Conservation (phyloP, 345 rosid species). For the Eucalyptus virginea region DNA sequence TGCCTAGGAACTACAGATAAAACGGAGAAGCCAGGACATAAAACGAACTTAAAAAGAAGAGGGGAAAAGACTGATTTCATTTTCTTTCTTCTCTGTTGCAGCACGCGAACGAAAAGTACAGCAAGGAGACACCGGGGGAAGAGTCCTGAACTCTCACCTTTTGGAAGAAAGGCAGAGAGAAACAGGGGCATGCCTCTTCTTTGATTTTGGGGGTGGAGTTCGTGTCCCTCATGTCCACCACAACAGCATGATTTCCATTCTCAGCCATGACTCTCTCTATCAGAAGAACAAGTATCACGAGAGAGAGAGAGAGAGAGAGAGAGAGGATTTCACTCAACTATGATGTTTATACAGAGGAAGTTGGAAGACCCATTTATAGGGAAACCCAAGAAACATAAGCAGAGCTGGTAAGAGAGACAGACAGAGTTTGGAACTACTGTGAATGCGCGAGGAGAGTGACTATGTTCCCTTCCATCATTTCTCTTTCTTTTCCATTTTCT, state of each 20-base stretch:
- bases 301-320: not conserved
- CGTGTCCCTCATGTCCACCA: slow-evolving; percentile 35
- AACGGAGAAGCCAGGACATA: not conserved
- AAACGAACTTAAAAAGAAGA: not conserved
- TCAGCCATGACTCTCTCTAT: slow-evolving; percentile 32
- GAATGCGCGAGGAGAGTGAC: not conserved
- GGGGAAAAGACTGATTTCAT: not conserved
- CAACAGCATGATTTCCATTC: slow-evolving; percentile 29
- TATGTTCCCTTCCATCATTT: not conserved
- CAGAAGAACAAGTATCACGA: not conserved
- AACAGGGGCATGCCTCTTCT: slow-evolving; percentile 20
- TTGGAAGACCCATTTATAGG: not conserved
- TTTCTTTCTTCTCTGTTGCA: not conserved
- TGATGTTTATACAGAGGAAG: not conserved
- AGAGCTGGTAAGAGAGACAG: not conserved
- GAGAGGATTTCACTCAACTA: not conserved
- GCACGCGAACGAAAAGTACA: not conserved
- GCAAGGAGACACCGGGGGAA: not conserved
- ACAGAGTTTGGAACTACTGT: not conserved
- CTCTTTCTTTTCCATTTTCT: not conserved
- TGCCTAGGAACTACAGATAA: not conserved
- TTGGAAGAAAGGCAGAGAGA: slow-evolving; percentile 70
- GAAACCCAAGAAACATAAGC: not conserved
- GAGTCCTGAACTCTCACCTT: slow-evolving; percentile 27
- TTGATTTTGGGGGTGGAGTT: slow-evolving; percentile 4